These are phyloP conservation scores for Papilionanthe hybrid DNA, from an alignment of 116 monocot species.

Conservation along the genomic window DNA sequence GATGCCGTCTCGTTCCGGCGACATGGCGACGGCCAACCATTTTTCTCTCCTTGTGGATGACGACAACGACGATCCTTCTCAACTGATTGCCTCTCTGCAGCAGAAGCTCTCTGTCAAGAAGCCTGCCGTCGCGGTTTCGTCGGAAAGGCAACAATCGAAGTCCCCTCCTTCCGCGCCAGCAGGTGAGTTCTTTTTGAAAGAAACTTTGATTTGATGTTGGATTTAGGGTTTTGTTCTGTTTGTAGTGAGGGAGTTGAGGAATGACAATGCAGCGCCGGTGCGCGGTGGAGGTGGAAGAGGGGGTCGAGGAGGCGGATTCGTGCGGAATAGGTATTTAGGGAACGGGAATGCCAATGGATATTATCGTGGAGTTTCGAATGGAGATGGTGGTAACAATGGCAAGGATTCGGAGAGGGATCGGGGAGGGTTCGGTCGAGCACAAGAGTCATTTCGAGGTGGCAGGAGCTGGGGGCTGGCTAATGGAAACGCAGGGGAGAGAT, in stretches of 20 bases:
- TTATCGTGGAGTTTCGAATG: neutral
- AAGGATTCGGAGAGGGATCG: conserved; percentile 20
- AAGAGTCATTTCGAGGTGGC: neutral
- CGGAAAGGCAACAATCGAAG: conserved; percentile 60
- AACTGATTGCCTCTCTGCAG: conserved; percentile 50
- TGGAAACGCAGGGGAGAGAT: neutral
- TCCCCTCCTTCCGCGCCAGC: conserved; percentile 60
- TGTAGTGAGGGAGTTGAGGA: conserved; percentile 31
- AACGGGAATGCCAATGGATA: conserved; percentile 29
- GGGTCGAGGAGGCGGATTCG: conserved; percentile 32
- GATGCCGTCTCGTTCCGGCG: no score
- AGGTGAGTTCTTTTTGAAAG: conserved; percentile 22
- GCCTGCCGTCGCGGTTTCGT: neutral
- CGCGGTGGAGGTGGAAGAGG: conserved; percentile 24
- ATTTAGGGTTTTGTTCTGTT: neutral
- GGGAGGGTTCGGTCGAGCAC: neutral
- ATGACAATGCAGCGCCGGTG: conserved; percentile 6
- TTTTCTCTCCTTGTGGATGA: conserved; percentile 23
- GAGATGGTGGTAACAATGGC: conserved; percentile 25
- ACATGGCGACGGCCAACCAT: no score
- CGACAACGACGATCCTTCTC: conserved; percentile 53
- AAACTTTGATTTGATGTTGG: neutral
- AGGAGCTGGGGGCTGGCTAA: neutral
- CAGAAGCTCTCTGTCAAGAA: conserved; percentile 37
- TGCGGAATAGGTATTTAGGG: conserved; percentile 31